Evolutionary conservation across 2,329 filamentous ascomycete species (phyloP).

Genomic region (Lojkania enalia): DNA sequence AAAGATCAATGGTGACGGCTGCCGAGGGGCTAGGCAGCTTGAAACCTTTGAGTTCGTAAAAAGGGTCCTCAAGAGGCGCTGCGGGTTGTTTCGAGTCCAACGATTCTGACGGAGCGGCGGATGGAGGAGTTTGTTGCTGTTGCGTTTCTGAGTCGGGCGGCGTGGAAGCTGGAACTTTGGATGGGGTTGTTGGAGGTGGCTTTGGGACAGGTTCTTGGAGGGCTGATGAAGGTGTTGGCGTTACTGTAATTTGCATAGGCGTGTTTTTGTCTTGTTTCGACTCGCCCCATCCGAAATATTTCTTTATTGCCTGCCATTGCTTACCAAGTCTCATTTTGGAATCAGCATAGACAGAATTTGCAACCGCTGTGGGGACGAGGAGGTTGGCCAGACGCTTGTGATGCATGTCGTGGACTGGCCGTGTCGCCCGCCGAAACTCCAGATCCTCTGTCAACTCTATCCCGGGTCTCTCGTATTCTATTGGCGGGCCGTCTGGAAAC

Average conservation of each 20-base stretch:
- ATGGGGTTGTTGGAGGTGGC: constrained; percentile 14
- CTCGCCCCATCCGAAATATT: constrained; percentile 30
- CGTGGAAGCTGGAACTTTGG: constrained; percentile 14
- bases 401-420: constrained; percentile 32
- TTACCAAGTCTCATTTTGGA: constrained; percentile 22
- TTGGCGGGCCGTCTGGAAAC: constrained; percentile 53
- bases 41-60: constrained; percentile 23
- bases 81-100: constrained; percentile 2
- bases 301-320: constrained; percentile 28
- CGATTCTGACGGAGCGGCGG: constrained; percentile 4
- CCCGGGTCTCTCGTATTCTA: constrained; percentile 53
- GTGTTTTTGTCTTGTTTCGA: not conserved
- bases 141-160: constrained; percentile 15
- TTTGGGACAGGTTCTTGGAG: constrained; percentile 8
- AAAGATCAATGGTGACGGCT: constrained; percentile 31
- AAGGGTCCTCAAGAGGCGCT: constrained; percentile 7
- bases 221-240: constrained; percentile 3
- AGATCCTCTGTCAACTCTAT: constrained; percentile 46
- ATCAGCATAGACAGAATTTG: constrained; percentile 29
- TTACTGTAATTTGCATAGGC: not conserved
- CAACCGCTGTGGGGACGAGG: constrained; percentile 25
- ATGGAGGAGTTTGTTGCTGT: constrained; percentile 15
- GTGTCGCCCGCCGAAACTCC: constrained; percentile 35
- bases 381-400: constrained; percentile 42
- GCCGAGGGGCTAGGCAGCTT: constrained; percentile 26